Base-by-base conservation (phyloP, 768 basidiomycete genomes). In the Lepiota brunneoincarnata region DNA sequence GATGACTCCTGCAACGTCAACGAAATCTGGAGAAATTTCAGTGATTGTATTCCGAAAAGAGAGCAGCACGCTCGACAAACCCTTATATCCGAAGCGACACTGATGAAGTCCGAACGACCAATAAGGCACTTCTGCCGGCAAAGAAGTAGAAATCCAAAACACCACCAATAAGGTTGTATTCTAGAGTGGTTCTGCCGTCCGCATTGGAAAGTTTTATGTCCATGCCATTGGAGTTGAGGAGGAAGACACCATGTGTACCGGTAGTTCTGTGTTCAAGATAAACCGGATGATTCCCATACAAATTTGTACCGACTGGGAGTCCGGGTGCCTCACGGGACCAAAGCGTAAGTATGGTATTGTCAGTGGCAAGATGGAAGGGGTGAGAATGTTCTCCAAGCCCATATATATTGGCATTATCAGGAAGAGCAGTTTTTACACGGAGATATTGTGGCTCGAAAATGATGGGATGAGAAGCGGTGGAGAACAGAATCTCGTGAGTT, bases 401-500 rank as follows among this genome's bases (percentile, higher is more conserved):
- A 63, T 89, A 90, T 51, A 91, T 78, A 66, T 90, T 89, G 23
- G 89, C 79, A 38, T 78, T 66, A 2, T 65, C 49, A 0, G 87
- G 84, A 0, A 91, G 66, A 41, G 63, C 65, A 15, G 86, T 87
- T 64, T 87, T 84, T 57, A 91, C 70, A 49, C 87, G 84, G 12
- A 91, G 74, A 63, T 87, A 91, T 66, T 90, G 89, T 1, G 85
- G 79, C 59, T 89, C 86, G 61, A 86, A 91, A 58, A 93, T 82
- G 66, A 89, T 67, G 0, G 87, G 74, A 59, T 84, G 76, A 7
- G 74, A 72, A 1, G 74, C 73, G 2, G 85, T 87, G 14, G 82
- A 78, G 71, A 86, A 88, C 15, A 89, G 71, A 2, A 81, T 71
- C 60, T 87, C 83, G 15, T 61, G 58, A 1, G 78, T 80, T 6